Evolutionary conservation across 495 filamentous ascomycete species (phyloP).

Genomic region (Xylaria venustula): DNA sequence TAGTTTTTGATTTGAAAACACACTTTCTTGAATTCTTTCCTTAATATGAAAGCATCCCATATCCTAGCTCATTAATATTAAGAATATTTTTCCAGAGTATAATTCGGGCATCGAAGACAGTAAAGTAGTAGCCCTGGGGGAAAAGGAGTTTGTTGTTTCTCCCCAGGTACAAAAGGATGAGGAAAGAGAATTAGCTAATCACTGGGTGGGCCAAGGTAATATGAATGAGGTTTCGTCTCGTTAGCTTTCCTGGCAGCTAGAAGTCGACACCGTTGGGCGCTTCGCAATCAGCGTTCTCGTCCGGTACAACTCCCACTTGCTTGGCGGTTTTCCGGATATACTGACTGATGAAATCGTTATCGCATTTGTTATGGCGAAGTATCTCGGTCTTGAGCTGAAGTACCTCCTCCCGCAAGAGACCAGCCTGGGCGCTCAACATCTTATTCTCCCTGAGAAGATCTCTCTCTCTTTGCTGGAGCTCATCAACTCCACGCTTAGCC

Average conservation of each 20-base stretch:
- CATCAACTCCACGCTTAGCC: slow-evolving; percentile 5
- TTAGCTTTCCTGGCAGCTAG: no score
- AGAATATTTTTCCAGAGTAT: no score
- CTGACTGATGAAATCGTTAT: slow-evolving; percentile 3
- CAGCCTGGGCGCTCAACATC: slow-evolving; percentile 2
- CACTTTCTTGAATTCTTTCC: no score
- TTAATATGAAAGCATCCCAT: no score
- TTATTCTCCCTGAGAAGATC: slow-evolving; percentile 8
- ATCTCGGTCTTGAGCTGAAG: slow-evolving; percentile 3
- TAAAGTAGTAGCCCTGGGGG: not conserved
- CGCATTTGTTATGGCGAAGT: not conserved
- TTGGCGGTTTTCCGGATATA: not conserved
- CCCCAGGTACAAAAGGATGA: not conserved
- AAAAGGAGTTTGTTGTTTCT: not conserved
- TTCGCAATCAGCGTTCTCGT: not conserved
- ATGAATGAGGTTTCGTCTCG: no score
- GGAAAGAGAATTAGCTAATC: not conserved
- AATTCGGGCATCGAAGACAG: no score
- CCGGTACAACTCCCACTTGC: not conserved
- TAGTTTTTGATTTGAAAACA: no score
- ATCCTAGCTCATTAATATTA: no score
- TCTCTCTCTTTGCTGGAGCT: slow-evolving; percentile 8
- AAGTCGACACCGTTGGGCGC: not conserved
- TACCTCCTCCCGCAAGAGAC: slow-evolving; percentile 2
- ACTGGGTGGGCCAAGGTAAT: no score